Evolutionary conservation across 306 rosid species (phyloP), one percentile per base, ranked within the genome.

Genomic region (Psophocarpus tetragonolobus): DNA sequence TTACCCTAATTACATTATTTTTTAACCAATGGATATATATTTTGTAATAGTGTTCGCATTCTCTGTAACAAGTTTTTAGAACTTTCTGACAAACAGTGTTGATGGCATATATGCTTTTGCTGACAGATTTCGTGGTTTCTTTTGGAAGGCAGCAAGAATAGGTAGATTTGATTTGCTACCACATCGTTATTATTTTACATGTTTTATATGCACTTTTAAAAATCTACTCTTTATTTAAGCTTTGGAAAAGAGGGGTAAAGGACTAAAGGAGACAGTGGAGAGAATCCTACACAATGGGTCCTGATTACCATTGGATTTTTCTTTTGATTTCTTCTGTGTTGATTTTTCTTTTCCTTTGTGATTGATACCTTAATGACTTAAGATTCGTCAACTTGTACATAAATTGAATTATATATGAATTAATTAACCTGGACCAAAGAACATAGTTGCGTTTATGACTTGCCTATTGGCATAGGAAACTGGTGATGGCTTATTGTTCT

Each of bases 101-200:
- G 50, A 81, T 78, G 64, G 36, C 30, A 20, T 15, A 1, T 17
- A 9, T 82, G 77, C 78, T 71, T 71, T 78, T 75, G 11, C 14
- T 32, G 24, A 74, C 91, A 90, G 94, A 77, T 90, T 90, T 68
- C 86, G 89, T 13, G 91, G 90, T 81, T 90, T 90, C 86, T 90
- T 90, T 74, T 90, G 94, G 94, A 90, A 90, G 80, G 92, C 94
- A 1, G 94, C 92, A 36, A 84, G 94, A 78, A 84, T 87, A 78
- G 90, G 94, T 90, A 77, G 50, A 66, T 54, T 56, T 80, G 36
- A 50, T 65, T 72, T 60, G 36, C 76, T 54, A 24, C 27, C 57
- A 17, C 39, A 3, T 68, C 58, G 18, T 69, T 21, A n/a, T 48
- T 53, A 30, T 36, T 60, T 70, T 53, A 61, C n/a, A 26, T 26